Conservation (phyloP, 495 filamentous ascomycete species). For the Xanthoparmelia taractica region DNA sequence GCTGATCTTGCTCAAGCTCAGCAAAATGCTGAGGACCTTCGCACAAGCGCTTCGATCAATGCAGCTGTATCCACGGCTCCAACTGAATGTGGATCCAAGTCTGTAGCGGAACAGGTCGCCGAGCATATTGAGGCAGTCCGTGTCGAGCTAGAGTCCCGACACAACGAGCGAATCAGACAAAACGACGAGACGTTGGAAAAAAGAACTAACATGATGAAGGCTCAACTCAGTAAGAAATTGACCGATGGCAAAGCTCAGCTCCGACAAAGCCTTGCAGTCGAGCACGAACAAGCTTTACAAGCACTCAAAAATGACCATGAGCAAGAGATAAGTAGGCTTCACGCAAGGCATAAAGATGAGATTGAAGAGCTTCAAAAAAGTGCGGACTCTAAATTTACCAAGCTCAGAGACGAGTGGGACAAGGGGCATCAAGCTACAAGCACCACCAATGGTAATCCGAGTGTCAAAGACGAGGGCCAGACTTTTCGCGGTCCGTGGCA, state of each 20-base stretch:
- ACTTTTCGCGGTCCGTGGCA: slow-evolving; percentile 31
- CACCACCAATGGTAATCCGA: slow-evolving; percentile 4
- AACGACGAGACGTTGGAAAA: slow-evolving; percentile 56
- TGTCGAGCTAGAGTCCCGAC: slow-evolving; percentile 32
- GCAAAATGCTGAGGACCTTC: slow-evolving; percentile 37
- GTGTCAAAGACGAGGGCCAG: slow-evolving; percentile 23
- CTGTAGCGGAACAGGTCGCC: slow-evolving; percentile 32
- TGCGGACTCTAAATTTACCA: slow-evolving; percentile 27
- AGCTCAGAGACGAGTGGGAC: slow-evolving; percentile 30
- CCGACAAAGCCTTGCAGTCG: slow-evolving; percentile 40
- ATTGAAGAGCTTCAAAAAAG: slow-evolving; percentile 34
- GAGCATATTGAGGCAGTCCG: slow-evolving; percentile 33
- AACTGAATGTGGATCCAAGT: slow-evolving; percentile 25
- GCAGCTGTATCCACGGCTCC: slow-evolving; percentile 18
- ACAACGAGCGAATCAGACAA: slow-evolving; percentile 47
- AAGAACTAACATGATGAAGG: slow-evolving; percentile 66
- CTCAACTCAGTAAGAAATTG: slow-evolving; percentile 59
- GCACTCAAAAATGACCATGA: slow-evolving; percentile 41
- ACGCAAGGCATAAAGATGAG: slow-evolving; percentile 59
- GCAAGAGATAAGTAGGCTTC: slow-evolving; percentile 55
- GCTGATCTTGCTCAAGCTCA: slow-evolving; percentile 39
- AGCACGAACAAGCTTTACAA: slow-evolving; percentile 39
- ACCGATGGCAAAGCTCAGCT: slow-evolving; percentile 47
- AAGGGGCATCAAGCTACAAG: slow-evolving; percentile 14
- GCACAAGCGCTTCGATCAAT: slow-evolving; percentile 27